Conservation (phyloP, 805 yeast genomes). For the Jamesozyma piceae region DNA sequence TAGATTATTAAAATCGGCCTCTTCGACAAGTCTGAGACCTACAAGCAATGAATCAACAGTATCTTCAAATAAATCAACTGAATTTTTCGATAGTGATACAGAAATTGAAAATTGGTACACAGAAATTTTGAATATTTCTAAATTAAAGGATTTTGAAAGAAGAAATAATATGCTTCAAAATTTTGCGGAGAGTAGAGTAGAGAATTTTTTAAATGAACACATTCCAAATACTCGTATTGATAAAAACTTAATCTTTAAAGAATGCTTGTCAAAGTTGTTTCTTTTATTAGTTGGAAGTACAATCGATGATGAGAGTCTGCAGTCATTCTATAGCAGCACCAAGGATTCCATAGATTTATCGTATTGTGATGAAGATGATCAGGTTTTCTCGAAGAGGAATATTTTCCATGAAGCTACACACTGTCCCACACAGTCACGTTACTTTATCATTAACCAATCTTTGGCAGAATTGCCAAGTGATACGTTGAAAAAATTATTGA, state of each 20-base stretch:
- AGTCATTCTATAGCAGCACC: slow-evolving; percentile 33
- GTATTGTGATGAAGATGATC: slow-evolving; percentile 49
- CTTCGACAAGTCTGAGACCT: neutral
- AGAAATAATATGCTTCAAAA: slow-evolving; percentile 15
- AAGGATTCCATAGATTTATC: slow-evolving; percentile 44
- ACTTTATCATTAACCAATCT: slow-evolving; percentile 31
- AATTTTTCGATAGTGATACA: slow-evolving; percentile 8
- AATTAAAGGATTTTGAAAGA: slow-evolving; percentile 24
- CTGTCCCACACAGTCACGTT: slow-evolving; percentile 21
- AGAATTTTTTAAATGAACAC: slow-evolving; percentile 7
- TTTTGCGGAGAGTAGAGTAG: slow-evolving; percentile 21
- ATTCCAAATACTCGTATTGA: slow-evolving; percentile 13
- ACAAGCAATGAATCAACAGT: too few relatives aligned
- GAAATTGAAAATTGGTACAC: slow-evolving; percentile 29
- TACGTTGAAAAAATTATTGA: slow-evolving; percentile 22
- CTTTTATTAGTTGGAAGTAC: slow-evolving; percentile 54
- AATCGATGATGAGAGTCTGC: slow-evolving; percentile 48
- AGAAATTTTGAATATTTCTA: slow-evolving; percentile 27
- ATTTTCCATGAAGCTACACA: slow-evolving; percentile 62
- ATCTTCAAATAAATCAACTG: neutral
- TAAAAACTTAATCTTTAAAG: slow-evolving; percentile 14
- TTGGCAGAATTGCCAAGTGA: slow-evolving; percentile 14
- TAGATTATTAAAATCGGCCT: neutral
- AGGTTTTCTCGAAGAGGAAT: slow-evolving; percentile 51
- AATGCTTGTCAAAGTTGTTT: slow-evolving; percentile 57